These are phyloP conservation scores for Berkeleyomyces rouxiae DNA, from an alignment of 2,329 filamentous ascomycete genomes.

Conservation along the genomic window DNA sequence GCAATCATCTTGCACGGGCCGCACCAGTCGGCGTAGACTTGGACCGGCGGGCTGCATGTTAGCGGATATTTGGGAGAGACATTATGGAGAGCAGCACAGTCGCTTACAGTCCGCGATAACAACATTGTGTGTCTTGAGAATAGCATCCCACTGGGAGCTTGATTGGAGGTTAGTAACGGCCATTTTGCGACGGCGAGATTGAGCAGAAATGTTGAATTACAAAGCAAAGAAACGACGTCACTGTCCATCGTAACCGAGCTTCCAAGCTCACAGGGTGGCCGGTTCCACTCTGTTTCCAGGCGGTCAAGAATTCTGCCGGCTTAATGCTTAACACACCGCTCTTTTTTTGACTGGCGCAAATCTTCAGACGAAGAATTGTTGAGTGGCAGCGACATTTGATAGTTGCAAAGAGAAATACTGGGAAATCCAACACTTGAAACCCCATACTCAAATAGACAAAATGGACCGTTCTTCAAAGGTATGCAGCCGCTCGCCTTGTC, in stretches of 20 bases:
- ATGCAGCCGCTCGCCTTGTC: background rate
- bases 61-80: background rate
- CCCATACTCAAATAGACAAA: background rate
- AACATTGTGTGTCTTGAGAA: conserved; percentile 57
- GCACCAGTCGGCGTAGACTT: conserved; percentile 93
- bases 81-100: conserved; percentile 13
- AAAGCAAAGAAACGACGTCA: conserved; percentile 7
- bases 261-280: background rate
- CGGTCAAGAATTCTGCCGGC: conserved; percentile 19
- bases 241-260: background rate
- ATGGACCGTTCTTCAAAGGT: conserved; percentile 12
- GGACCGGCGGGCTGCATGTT: conserved; percentile 7
- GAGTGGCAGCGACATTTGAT: background rate
- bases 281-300: conserved; percentile 14
- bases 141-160: conserved; percentile 50
- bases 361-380: conserved; percentile 4
- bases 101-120: conserved; percentile 77
- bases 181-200: conserved; percentile 21
- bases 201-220: background rate
- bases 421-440: background rate
- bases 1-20: conserved; percentile 85
- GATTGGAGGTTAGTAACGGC: conserved; percentile 43
- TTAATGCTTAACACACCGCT: conserved; percentile 1
- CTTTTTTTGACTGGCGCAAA: conserved; percentile 13
- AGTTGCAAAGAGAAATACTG: background rate